A percentile compares a stretch with the other conserved stretches of the same genome.
These are phyloP conservation scores for Cucurbita maxima DNA, from an alignment of 306 rosid species.

Conservation along the genomic window DNA sequence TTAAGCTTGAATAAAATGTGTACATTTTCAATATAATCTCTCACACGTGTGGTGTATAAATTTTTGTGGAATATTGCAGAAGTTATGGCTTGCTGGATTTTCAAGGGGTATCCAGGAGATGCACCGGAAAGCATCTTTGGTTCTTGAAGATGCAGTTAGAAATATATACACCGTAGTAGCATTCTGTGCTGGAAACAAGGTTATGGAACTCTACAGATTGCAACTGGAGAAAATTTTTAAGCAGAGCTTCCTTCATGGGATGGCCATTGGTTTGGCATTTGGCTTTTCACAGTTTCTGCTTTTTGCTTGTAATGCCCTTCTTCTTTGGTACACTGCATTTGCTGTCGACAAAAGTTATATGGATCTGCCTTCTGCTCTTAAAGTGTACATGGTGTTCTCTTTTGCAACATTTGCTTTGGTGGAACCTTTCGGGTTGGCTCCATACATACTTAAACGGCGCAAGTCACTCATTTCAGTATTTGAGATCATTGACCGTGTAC, in stretches of 20 bases:
- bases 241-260: constrained; percentile 90
- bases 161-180: constrained; percentile 98
- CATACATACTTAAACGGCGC: constrained; percentile 97
- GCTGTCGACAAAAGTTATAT: constrained; percentile 25
- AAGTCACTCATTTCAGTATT: constrained; percentile 91
- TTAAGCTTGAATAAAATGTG: neutral
- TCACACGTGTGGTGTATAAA: neutral
- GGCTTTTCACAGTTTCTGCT: constrained; percentile 97
- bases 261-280: constrained; percentile 93
- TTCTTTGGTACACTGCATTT: constrained; percentile 86
- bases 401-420: constrained; percentile 97
- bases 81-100: constrained; percentile 98
- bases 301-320: constrained; percentile 95
- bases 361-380: constrained; percentile 55
- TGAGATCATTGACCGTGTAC: constrained; percentile 90
- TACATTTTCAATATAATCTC: neutral
- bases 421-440: constrained; percentile 99
- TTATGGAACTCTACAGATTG: constrained; percentile 91
- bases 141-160: constrained; percentile 98
- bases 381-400: constrained; percentile 95
- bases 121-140: constrained; percentile 98
- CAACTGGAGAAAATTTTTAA: constrained; percentile 79
- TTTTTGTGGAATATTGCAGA: constrained; percentile 38
- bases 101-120: constrained; percentile 99
- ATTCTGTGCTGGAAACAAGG: constrained; percentile 97